Percentiles rank a stretch among this genome's conserved stretches.
Conservation (phyloP, 352 stramenopile genomes). For the Globisporangium iwayamae region DNA sequence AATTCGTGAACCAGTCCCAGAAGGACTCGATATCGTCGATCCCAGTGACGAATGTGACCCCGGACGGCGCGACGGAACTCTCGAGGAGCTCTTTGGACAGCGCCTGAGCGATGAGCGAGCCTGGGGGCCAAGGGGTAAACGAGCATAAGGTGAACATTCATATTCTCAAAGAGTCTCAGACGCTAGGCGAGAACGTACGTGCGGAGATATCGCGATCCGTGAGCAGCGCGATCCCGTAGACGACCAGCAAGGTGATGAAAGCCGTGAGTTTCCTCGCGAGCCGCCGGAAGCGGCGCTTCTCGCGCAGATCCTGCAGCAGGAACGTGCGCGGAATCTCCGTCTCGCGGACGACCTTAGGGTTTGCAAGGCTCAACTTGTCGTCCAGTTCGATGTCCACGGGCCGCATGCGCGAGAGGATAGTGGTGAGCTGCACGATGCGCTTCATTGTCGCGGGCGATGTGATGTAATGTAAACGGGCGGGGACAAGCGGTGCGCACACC, state of each 20-base stretch:
- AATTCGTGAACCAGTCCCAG: conserved; percentile 63
- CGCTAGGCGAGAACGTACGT: conserved; percentile 26
- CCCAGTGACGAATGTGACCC: conserved; percentile 28
- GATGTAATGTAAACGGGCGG: not conserved
- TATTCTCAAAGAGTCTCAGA: too few species aligned
- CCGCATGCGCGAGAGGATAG: conserved; percentile 7
- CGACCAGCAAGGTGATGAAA: conserved; percentile 53
- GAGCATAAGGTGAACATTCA: too few species aligned
- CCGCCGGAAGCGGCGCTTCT: conserved; percentile 63
- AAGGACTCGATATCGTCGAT: conserved; percentile 43
- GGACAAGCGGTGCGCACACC: not conserved
- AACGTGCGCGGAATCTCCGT: conserved; percentile 43
- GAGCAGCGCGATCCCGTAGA: conserved; percentile 54
- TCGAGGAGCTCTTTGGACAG: conserved; percentile 46
- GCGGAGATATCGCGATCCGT: conserved; percentile 62
- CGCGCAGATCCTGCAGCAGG: conserved; percentile 52
- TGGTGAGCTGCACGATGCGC: conserved; percentile 14
- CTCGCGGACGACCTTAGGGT: conserved; percentile 3
- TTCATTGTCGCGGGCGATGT: conserved; percentile 10
- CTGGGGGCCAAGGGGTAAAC: not conserved
- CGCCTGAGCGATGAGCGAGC: conserved; percentile 29
- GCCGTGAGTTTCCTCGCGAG: conserved; percentile 52
- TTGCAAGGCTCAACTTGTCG: not conserved
- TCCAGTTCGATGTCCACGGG: not conserved
- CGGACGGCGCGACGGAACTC: conserved; percentile 31